These are phyloP conservation scores for Jatropha curcas DNA, from an alignment of 345 rosid genomes.

Conservation along the genomic window DNA sequence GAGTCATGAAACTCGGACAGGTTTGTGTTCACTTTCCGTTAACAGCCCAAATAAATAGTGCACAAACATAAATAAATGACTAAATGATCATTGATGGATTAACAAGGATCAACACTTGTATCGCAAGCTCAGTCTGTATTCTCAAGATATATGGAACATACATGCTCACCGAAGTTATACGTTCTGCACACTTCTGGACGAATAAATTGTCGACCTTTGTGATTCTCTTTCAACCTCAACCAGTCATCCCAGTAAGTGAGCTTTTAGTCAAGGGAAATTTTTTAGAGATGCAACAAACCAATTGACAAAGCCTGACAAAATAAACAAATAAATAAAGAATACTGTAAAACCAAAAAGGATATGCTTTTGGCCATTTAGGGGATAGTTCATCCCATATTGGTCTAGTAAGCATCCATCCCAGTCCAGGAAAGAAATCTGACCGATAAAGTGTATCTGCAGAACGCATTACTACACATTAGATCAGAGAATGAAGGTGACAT, in stretches of 20 bases:
- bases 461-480: slow-evolving; percentile 23
- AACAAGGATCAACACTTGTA: background rate
- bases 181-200: slow-evolving; percentile 99
- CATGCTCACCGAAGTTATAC: slow-evolving; percentile 97
- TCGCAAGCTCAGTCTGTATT: background rate
- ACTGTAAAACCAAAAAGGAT: slow-evolving; percentile 59
- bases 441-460: slow-evolving; percentile 84
- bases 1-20: background rate
- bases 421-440: slow-evolving; percentile 99
- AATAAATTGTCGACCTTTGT: slow-evolving; percentile 87
- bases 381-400: slow-evolving; percentile 94
- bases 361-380: slow-evolving; percentile 99
- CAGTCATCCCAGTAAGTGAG: slow-evolving; percentile 99
- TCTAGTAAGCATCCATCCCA: slow-evolving; percentile 95
- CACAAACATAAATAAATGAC: background rate
- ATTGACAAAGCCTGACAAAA: slow-evolving; percentile 11
- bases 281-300: slow-evolving; percentile 8
- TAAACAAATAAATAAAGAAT: too few relatives aligned
- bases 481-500: slow-evolving; percentile 3
- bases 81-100: background rate
- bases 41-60: background rate
- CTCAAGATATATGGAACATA: slow-evolving; percentile 32
- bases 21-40: background rate
- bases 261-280: slow-evolving; percentile 58
- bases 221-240: slow-evolving; percentile 91